A percentile compares a stretch with the other conserved stretches of the same genome.
Evolutionary conservation across 345 rosid species (phyloP).

Genomic region (Populus simonii): DNA sequence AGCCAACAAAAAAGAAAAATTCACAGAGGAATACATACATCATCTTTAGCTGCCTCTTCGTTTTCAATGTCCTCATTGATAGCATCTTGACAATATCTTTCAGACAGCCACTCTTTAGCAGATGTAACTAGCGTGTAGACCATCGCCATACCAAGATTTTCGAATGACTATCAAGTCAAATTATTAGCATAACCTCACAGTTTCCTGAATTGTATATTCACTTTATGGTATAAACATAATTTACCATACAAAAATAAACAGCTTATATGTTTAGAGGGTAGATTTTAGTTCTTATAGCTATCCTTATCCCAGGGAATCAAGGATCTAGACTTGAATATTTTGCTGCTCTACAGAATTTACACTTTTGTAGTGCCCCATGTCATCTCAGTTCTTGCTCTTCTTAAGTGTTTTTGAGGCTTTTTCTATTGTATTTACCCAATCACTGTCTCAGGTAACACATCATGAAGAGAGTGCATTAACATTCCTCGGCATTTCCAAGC

Average conservation of each 20-base stretch:
- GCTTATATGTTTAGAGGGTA: background rate
- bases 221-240: background rate
- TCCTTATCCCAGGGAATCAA: too few species aligned
- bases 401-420: background rate
- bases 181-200: slow-evolving; percentile 4
- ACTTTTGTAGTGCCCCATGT: background rate
- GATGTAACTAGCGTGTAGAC: slow-evolving; percentile 80
- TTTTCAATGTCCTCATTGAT: slow-evolving; percentile 38
- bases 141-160: slow-evolving; percentile 99
- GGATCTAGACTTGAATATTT: too few species aligned
- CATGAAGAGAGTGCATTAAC: background rate
- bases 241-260: slow-evolving; percentile 1
- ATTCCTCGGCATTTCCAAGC: background rate
- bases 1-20: background rate
- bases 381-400: background rate
- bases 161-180: slow-evolving; percentile 37
- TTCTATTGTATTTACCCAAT: background rate
- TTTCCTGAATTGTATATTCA: slow-evolving; percentile 3
- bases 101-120: slow-evolving; percentile 91
- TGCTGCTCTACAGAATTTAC: background rate
- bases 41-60: slow-evolving; percentile 73
- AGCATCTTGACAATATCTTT: slow-evolving; percentile 61
- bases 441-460: background rate
- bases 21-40: slow-evolving; percentile 42
- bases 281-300: too few species aligned